phyloP scores from a whole-genome alignment of 1,284 basidiomycete species.

The Porodaedalea pini region DNA sequence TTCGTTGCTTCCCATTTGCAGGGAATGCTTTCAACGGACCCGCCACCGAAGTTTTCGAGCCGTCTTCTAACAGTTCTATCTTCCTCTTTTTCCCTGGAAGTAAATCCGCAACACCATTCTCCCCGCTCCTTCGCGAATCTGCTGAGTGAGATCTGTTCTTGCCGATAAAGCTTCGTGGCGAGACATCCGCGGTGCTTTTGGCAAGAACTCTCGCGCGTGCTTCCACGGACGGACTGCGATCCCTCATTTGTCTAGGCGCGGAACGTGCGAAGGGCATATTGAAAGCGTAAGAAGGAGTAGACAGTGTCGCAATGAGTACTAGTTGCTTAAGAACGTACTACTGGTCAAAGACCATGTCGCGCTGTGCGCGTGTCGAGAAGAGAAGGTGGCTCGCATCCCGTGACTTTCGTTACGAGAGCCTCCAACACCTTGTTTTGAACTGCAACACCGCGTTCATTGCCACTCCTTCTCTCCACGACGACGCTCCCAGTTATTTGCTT shows the following conservation, averaged over 20 bases:
- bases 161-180: not conserved
- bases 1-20: not conserved
- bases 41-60: not conserved
- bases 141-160: constrained; percentile 1
- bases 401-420: not conserved
- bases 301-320: no score
- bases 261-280: not conserved
- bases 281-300: not conserved
- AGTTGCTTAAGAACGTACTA: no score
- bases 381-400: not conserved
- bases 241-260: not conserved
- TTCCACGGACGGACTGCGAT: not conserved
- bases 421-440: not conserved
- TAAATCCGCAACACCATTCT: not conserved
- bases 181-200: not conserved
- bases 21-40: not conserved
- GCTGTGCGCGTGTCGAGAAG: not conserved
- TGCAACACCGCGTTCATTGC: no score
- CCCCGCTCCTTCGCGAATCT: not conserved
- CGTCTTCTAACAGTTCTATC: constrained; percentile 1
- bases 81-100: constrained; percentile 11
- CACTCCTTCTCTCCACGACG: no score
- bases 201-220: not conserved
- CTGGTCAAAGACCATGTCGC: no score
- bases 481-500: no score